Percentiles rank a stretch among this genome's conserved stretches.
Conservation (phyloP, 78 protist species). For the Dictyostelium firmibasis region DNA sequence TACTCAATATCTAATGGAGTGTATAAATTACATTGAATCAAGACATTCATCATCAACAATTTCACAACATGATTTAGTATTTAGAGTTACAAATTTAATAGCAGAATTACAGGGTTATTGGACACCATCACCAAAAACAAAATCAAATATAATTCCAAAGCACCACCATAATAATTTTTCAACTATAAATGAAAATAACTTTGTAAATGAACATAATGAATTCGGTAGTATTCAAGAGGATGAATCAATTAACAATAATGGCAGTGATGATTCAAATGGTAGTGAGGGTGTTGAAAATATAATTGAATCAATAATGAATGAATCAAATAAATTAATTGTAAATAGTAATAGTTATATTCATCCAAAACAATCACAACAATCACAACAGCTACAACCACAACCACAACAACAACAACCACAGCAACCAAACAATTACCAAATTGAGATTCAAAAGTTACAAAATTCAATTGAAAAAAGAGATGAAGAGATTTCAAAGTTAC, state of each 20-base stretch:
- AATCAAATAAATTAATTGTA: background rate
- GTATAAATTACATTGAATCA: slow-evolving; percentile 47
- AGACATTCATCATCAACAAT: slow-evolving; percentile 4
- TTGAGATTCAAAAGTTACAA: slow-evolving; percentile 4
- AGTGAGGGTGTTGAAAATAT: background rate
- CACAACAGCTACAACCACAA: slow-evolving; percentile 12
- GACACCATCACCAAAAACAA: background rate
- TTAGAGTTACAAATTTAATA: slow-evolving; percentile 61
- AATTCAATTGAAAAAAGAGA: slow-evolving; percentile 43
- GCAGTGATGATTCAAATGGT: background rate
- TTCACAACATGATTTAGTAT: slow-evolving; percentile 14
- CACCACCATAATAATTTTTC: background rate
- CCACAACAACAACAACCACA: background rate
- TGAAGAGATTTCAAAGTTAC: slow-evolving; percentile 1
- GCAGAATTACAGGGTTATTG: slow-evolving; percentile 62
- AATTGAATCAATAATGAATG: background rate
- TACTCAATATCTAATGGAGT: slow-evolving; percentile 28
- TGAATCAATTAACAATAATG: background rate
- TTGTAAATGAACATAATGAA: slow-evolving; percentile 2
- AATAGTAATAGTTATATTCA: background rate
- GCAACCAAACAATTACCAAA: background rate
- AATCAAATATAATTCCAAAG: background rate
- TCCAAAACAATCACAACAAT: background rate
- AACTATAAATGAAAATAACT: background rate
- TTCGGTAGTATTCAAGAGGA: background rate